Evolutionary conservation across 1,284 basidiomycete species (phyloP).

Genomic region (Rhodotorula glutinis): DNA sequence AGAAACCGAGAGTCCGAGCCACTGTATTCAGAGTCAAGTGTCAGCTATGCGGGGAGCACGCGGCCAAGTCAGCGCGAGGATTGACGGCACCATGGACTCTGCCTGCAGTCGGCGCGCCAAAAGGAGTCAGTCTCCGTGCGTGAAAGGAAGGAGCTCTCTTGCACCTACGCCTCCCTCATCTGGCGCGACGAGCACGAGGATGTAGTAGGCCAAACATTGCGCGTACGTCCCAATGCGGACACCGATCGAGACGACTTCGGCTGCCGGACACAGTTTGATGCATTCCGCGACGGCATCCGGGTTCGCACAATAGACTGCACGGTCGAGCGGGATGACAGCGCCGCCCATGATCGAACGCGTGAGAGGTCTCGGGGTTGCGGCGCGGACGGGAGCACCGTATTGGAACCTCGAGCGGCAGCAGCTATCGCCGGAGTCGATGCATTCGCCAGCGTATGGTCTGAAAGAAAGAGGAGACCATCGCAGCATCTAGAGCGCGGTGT

Average conservation of each 20-base stretch:
- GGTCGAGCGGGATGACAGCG: conserved; percentile 9
- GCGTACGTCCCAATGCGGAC: conserved; percentile 25
- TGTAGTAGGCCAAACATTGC: conserved; percentile 29
- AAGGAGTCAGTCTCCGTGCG: too few relatives aligned
- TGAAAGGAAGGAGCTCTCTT: not conserved
- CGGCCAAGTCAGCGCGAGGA: too few relatives aligned
- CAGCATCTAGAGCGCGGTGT: not conserved
- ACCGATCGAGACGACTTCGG: conserved; percentile 25
- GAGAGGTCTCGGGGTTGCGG: too few relatives aligned
- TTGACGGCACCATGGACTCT: not conserved
- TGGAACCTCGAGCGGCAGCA: not conserved
- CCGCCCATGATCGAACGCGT: conserved; percentile 5
- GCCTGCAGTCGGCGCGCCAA: too few relatives aligned
- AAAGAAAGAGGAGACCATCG: not conserved
- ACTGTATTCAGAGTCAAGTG: not conserved
- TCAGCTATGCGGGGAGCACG: not conserved
- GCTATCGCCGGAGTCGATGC: not conserved
- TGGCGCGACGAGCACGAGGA: conserved; percentile 29
- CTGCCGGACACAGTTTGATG: conserved; percentile 25
- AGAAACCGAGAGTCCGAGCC: conserved; percentile 28
- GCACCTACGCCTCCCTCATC: conserved; percentile 29
- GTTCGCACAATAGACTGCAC: conserved; percentile 31
- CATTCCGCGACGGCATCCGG: conserved; percentile 20
- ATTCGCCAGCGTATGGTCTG: not conserved
- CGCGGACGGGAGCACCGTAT: not conserved